Base-by-base conservation (phyloP, 2,329 filamentous ascomycete species). In the Grosmannia huntii region DNA sequence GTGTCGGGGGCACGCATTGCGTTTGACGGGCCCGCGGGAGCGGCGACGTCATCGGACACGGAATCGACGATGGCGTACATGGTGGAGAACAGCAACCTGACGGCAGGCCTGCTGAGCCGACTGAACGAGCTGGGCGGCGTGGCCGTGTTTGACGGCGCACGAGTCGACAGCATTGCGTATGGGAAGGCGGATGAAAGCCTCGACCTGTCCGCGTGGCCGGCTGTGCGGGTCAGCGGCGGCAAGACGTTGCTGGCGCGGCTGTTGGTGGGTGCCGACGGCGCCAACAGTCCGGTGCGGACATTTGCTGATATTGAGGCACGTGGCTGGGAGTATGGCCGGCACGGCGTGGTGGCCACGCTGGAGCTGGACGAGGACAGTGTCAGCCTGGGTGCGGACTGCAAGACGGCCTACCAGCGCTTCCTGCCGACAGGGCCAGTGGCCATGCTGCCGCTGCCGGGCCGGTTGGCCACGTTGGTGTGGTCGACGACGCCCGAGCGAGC, bases 351-450 rank as follows among this genome's bases (percentile, higher is more conserved):
- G 21, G 94, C 94, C 56, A 95, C 91, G 1, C 75, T 99, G 19
- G 78, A 86, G 64, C 77, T 96, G 25, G 82, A 87, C 57, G 73
- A 75, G 41, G 80, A 76, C 73, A 76, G 75, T 38, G 56, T 38
- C 25, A 12, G 57, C 10, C 52, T 28, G 28, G 28, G 28, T 28
- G 28, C 57, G 7, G 77, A 77, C 31, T 61, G 76, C 19, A 90
- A 88, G 68, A 90, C 86, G 54, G 94, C 94, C 28, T 99, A 96
- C 70, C 94, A 99, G 73, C 84, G 94, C 57, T 99, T 99, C 74
- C 77, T 99, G 16, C 94, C 94, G 4, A 89, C 89, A 0, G 94
- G 94, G 0, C 94, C 94, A 0, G 83, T 97, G 56, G 94, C 94
- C 21, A 84, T 97, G 73, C 82, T 99, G 1, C 94, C 94, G 1